Base-by-base conservation (phyloP, 805 yeast species). In the Pachysolen tannophilus region DNA sequence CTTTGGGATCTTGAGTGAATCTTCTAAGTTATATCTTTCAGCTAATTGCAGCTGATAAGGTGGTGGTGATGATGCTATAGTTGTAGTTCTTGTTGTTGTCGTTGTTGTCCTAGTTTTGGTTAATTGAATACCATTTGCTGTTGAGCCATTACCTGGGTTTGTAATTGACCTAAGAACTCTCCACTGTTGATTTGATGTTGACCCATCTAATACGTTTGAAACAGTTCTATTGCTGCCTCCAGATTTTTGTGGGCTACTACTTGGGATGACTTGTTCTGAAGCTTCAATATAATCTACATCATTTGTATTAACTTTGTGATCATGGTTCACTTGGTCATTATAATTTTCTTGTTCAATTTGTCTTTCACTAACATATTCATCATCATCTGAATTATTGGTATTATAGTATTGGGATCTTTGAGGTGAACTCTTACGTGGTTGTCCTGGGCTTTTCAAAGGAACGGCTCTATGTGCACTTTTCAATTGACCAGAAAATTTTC, bases 401-500 rank as follows among this genome's bases (percentile, higher is more conserved):
- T 46, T 44, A 26, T 50, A 53, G 35, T 46, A 49, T 17, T 53
- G 53, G 9, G 35, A 33, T 37, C 49, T 48, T 14, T 49, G 47
- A 5, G 63, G 55, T 3, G 67, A 62, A 44, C 61, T 61, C 49
- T 90, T 90, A 51, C 97, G 73, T 27, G 98, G 98, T 58, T 92
- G 98, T 2, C 97, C 98, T 0, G 98, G 98, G 2, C 96, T 85
- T 33, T 85, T 85, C 44, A 73, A 72, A 5, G 97, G 98, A 14
- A 92, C 87, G 0, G 92, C 92, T 26, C 78, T 72, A 48, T 73
- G 82, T 21, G 75, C 71, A 46, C 79, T 76, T 34, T 78, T 72
- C 24, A 82, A 74, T 38, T 75, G 73, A 0, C 84, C 78, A 4
- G 88, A 82, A 44, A 78, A 66, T 39, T 76, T 73, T 46, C 79